phyloP scores from a whole-genome alignment of 2,329 filamentous ascomycete species.

The Fusarium floridanum region DNA sequence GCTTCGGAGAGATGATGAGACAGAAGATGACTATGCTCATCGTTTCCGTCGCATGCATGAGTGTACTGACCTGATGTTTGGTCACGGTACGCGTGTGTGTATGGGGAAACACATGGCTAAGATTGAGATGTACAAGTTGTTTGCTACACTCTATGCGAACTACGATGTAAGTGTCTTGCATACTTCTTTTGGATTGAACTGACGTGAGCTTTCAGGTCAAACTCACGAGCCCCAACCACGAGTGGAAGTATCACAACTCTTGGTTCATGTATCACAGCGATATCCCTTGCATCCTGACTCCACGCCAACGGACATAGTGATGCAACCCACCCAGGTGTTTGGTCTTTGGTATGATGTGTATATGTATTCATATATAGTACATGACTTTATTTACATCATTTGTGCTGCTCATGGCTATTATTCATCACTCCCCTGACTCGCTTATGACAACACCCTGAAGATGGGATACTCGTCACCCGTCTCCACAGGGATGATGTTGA shows the following conservation, averaged over 20 bases:
- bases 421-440: neutral
- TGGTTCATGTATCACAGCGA: conserved; percentile 41
- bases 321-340: neutral
- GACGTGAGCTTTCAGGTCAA: neutral
- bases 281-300: conserved; percentile 30
- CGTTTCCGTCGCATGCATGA: conserved; percentile 30
- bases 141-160: conserved; percentile 33
- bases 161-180: conserved; percentile 22
- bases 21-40: conserved; percentile 8
- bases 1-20: conserved; percentile 13
- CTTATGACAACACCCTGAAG: conserved; percentile 35
- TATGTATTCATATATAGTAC: neutral
- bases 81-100: conserved; percentile 30
- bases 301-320: neutral
- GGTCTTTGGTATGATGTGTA: neutral
- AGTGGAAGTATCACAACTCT: conserved; percentile 35
- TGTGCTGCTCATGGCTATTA: neutral
- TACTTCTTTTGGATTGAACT: neutral
- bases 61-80: conserved; percentile 36
- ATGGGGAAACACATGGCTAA: conserved; percentile 39
- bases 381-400: neutral
- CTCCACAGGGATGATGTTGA: conserved; percentile 47
- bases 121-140: conserved; percentile 37
- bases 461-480: conserved; percentile 50
- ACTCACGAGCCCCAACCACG: conserved; percentile 19